phyloP scores from a whole-genome alignment of 108 stramenopile genomes.

The Parietichytrium sp. region DNA sequence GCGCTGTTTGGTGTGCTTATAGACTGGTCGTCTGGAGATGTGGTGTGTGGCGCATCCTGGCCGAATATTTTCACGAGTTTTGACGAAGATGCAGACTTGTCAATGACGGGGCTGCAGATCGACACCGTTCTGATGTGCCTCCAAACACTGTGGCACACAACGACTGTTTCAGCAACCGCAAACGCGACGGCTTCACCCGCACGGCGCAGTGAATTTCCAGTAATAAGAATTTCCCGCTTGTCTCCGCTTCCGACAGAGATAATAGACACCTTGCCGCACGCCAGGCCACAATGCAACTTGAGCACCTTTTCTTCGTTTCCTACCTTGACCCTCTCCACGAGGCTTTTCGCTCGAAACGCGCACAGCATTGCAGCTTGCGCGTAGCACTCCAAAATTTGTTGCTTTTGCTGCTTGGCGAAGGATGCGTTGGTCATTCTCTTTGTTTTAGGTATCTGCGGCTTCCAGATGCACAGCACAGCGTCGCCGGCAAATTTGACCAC shows the following conservation, averaged over 20 bases:
- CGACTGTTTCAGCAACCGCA: constrained; percentile 13
- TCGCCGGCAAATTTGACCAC: constrained; percentile 71
- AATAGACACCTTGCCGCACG: background rate
- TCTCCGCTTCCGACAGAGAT: background rate
- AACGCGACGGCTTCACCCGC: constrained; percentile 5
- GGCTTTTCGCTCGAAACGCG: background rate
- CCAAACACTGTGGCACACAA: constrained; percentile 2
- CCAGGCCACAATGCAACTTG: background rate
- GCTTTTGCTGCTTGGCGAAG: background rate
- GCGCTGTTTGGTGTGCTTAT: no score
- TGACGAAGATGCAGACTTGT: no score
- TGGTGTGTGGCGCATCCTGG: no score
- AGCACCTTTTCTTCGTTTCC: constrained; percentile 12
- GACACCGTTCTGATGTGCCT: background rate
- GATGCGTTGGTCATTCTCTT: background rate
- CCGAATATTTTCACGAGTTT: no score
- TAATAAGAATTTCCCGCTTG: background rate
- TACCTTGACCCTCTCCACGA: constrained; percentile 8
- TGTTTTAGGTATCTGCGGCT: background rate
- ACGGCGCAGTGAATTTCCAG: background rate
- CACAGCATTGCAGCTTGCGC: constrained; percentile 22
- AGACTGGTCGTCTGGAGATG: no score
- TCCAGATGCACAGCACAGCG: constrained; percentile 63
- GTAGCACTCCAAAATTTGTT: constrained; percentile 35
- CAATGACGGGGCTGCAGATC: background rate